Evolutionary conservation across 768 basidiomycete genomes (phyloP).

Genomic region (Pulveroboletus sp.): DNA sequence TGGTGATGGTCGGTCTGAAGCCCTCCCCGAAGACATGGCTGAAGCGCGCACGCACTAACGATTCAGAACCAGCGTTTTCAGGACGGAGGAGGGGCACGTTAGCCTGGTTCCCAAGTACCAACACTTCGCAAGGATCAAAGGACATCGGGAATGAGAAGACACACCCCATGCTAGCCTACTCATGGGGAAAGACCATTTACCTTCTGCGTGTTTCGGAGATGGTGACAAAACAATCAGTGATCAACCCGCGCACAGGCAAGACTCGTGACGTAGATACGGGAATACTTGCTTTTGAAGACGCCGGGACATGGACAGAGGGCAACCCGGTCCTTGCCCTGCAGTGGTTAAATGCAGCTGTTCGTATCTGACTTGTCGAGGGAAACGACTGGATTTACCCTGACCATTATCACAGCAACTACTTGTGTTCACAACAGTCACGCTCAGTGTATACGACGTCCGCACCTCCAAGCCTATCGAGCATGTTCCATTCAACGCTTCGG

Average conservation of each 20-base stretch:
- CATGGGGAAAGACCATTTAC: conserved; percentile 71
- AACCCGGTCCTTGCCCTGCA: conserved; percentile 68
- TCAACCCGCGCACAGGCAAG: conserved; percentile 58
- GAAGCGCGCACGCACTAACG: conserved; percentile 55
- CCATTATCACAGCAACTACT: conserved; percentile 56
- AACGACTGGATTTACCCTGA: background rate
- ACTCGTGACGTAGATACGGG: conserved; percentile 56
- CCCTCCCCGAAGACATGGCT: conserved; percentile 93
- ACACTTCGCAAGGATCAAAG: conserved; percentile 20
- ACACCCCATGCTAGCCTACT: conserved; percentile 71
- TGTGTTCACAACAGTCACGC: conserved; percentile 47
- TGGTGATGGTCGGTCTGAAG: conserved; percentile 90
- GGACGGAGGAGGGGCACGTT: conserved; percentile 59
- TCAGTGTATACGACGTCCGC: conserved; percentile 70
- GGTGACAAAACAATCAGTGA: conserved; percentile 44
- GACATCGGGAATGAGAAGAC: conserved; percentile 24
- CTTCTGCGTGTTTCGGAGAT: conserved; percentile 65
- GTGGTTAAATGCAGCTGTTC: conserved; percentile 85
- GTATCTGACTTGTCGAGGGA: conserved; percentile 36
- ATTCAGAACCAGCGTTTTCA: conserved; percentile 37
- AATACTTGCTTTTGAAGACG: conserved; percentile 57
- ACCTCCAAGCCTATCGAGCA: conserved; percentile 57
- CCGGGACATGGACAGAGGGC: conserved; percentile 54
- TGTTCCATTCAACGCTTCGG: conserved; percentile 51
- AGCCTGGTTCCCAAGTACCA: conserved; percentile 78